A percentile compares a stretch with the other conserved stretches of the same genome.
Evolutionary conservation across 306 rosid species (phyloP).

Genomic region (Gastrolobium bilobum): DNA sequence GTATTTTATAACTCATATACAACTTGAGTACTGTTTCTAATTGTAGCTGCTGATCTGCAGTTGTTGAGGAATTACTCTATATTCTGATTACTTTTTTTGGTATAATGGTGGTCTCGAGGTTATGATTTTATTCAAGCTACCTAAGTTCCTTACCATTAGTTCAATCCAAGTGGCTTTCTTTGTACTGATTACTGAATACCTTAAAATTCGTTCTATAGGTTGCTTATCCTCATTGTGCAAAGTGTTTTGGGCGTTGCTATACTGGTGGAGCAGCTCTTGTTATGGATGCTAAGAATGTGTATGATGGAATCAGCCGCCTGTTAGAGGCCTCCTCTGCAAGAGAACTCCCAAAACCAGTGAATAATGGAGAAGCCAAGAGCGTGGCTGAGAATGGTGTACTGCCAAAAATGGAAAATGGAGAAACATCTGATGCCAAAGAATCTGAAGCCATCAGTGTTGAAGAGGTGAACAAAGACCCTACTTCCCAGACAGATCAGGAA

Average conservation of each 20-base stretch:
- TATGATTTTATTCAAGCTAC: not conserved
- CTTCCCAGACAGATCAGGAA: constrained; percentile 52
- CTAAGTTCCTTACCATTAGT: constrained; percentile 15
- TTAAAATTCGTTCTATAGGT: constrained; percentile 60
- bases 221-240: constrained; percentile 88
- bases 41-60: constrained; percentile 31
- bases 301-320: constrained; percentile 77
- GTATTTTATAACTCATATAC: constrained; percentile 46
- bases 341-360: constrained; percentile 71
- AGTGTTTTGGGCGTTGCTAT: constrained; percentile 97
- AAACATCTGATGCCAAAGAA: constrained; percentile 55
- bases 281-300: constrained; percentile 78
- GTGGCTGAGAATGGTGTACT: constrained; percentile 68
- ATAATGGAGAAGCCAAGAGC: constrained; percentile 58
- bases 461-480: constrained; percentile 54
- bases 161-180: constrained; percentile 22
- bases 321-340: constrained; percentile 75
- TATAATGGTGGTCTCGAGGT: not conserved
- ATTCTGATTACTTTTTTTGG: not conserved
- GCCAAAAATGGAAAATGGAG: constrained; percentile 73
- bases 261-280: constrained; percentile 78
- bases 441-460: constrained; percentile 50
- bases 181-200: constrained; percentile 33
- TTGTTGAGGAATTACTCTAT: constrained; percentile 13
- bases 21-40: constrained; percentile 15